These are phyloP conservation scores for Caloboletus inedulis DNA, from an alignment of 1,284 basidiomycete species.

Conservation along the genomic window DNA sequence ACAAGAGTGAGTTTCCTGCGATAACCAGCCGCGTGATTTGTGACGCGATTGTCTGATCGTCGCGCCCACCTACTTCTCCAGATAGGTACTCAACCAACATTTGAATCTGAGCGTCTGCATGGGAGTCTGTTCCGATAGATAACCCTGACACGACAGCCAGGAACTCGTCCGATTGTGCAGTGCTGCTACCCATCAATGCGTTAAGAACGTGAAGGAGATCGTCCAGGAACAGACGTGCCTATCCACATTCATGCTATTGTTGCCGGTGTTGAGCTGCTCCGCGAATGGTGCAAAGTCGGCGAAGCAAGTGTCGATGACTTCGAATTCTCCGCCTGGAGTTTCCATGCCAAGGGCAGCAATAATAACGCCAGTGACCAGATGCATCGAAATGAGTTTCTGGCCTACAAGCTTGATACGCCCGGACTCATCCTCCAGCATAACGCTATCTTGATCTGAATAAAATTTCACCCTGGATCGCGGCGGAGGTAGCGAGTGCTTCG, in stretches of 20 bases:
- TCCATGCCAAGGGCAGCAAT: slow-evolving; percentile 89
- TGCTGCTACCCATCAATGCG: slow-evolving; percentile 8
- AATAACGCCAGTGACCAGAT: slow-evolving; percentile 88
- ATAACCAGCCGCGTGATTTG: slow-evolving; percentile 81
- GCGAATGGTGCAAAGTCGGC: slow-evolving; percentile 70
- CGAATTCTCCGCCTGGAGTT: slow-evolving; percentile 86
- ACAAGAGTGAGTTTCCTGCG: slow-evolving; percentile 80
- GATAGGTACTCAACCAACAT: slow-evolving; percentile 85
- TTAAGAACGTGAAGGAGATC: slow-evolving; percentile 13
- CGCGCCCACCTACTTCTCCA: slow-evolving; percentile 74
- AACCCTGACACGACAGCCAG: slow-evolving; percentile 85
- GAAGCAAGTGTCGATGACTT: slow-evolving; percentile 89
- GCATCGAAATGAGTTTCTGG: slow-evolving; percentile 48
- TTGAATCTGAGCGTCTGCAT: slow-evolving; percentile 73
- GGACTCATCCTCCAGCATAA: slow-evolving; percentile 95
- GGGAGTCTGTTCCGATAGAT: slow-evolving; percentile 56
- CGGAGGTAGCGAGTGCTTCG: slow-evolving; percentile 83
- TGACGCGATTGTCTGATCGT: slow-evolving; percentile 63
- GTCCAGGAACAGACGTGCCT: slow-evolving; percentile 21
- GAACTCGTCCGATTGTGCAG: slow-evolving; percentile 55
- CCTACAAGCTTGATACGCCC: slow-evolving; percentile 90
- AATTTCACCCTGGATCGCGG: slow-evolving; percentile 76
- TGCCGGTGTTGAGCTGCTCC: slow-evolving; percentile 30
- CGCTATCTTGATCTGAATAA: slow-evolving; percentile 72
- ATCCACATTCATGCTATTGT: slow-evolving; percentile 51